Base-by-base conservation (phyloP, 495 filamentous ascomycete genomes). In the Podospora bellae-mahoneyi region DNA sequence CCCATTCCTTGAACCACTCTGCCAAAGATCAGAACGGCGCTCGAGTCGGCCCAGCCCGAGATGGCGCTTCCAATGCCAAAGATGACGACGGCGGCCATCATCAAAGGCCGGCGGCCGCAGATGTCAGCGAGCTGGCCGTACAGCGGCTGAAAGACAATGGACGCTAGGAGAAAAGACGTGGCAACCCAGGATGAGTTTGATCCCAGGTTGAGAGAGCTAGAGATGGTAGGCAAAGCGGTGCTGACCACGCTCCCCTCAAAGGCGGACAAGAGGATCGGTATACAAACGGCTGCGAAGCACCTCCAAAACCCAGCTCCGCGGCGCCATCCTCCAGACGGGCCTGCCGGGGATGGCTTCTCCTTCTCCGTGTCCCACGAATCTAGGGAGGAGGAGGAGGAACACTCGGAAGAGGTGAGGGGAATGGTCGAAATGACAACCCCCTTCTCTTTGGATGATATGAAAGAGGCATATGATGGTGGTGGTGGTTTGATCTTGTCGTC, bases 1-100 rank as follows among this genome's bases (percentile, higher is more conserved):
- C 92, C 93, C 26, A 90, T 78, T 61, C 93, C 93, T 74, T 97
- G 93, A 54, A 96, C 80, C 0, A 89, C 87, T 73, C 93, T 81
- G 10, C 91, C 93, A 0, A 85, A 82, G 59, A 97, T 85, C 60
- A 96, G 82, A 84, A 93, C 90, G 0, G 69, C 74, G 5, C 78
- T 75, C 53, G 64, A 77, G 2, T 64, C 69, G 7, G 80, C 75
- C 16, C 63, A 70, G 2, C 80, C 81, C 16, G 78, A 76, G 20
- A 86, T 74, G 5, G 79, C 78, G 10, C 81, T 79, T 15, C 84
- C 85, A 10, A 80, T 32, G 62, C 75, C 69, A 66, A 80, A 80
- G 67, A 87, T 61, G 58, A 74, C 65, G 19, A 84, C 72, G 0
- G 80, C 75, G 3, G 74, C 64, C 32, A 85, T 81, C 63, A 85